Base-by-base conservation (phyloP, 805 yeast species). In the Lachancea quebecensis region DNA sequence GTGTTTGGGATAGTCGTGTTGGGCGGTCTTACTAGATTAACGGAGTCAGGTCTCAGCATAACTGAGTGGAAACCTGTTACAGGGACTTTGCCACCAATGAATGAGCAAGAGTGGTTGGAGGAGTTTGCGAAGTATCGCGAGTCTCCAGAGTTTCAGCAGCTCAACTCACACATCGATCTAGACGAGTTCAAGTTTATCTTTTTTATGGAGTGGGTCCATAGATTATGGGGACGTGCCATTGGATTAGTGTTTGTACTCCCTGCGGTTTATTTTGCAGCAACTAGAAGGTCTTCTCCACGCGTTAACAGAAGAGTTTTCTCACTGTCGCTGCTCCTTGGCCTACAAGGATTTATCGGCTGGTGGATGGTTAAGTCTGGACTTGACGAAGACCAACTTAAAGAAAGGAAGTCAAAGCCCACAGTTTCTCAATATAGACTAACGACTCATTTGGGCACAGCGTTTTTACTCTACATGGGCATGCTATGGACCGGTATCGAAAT, bases 41-140 rank as follows among this genome's bases (percentile, higher is more conserved):
- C 99, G 0, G 99, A 93, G 60, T 86, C 96, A 0, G 99, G 99
- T 0, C 71, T 93, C 38, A 85, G 95, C 39, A 93, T 93, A 62
- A 93, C 98, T 1, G 99, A 93, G 61, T 93, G 99, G 99, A 87
- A 82, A 63, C 99, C 99, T 1, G 89, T 93, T 25, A 88, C 99
- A 0, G 99, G 99, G 39, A 70, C 95, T 1, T 65, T 93, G 11
- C 99, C 99, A 2, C 99, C 99, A 0, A 60, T 85, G 57, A 78
- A 68, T 48, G 81, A 87, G 56, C 68, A 69, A 41, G 90, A 93
- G 50, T 93, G 99, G 99, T 81, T 78, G 54, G 76, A 57, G 18
- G 97, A 91, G 62, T 93, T 93, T 59, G 70, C 63, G 25, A 85
- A 87, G 59, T 93, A 93, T 65, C 72, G 82, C 55, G 75, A 77